Percentiles rank a stretch among this genome's conserved stretches.
These are phyloP conservation scores for Flaveria ramosissima DNA, from an alignment of 129 eudicot genomes.

Conservation along the genomic window DNA sequence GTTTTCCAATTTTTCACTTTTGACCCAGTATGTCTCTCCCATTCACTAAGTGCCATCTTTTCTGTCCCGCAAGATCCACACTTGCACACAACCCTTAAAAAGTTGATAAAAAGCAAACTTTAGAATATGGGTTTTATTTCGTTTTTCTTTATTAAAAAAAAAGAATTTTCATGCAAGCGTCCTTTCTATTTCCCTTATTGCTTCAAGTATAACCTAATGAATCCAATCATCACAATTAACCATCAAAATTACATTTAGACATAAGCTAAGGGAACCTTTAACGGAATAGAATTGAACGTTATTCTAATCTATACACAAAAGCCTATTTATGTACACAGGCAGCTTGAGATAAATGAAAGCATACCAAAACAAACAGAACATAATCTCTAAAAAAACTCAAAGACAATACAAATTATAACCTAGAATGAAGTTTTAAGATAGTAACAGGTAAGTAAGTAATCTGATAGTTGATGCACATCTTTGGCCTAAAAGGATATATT, in stretches of 20 bases:
- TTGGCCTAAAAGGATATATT: not conserved
- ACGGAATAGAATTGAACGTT: not conserved
- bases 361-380: not conserved
- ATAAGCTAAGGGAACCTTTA: conserved; percentile 12
- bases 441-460: conserved; percentile 3
- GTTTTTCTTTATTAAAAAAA: not conserved
- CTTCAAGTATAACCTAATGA: not conserved
- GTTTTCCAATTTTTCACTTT: conserved; percentile 79
- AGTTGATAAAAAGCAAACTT: conserved; percentile 5
- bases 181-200: not conserved
- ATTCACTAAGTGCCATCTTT: conserved; percentile 80
- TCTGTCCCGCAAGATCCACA: conserved; percentile 78
- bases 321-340: not conserved
- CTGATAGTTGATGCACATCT: conserved; percentile 1
- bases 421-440: not conserved
- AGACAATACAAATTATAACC: not conserved
- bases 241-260: not conserved
- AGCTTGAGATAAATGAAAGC: not conserved
- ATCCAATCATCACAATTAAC: not conserved
- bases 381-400: not conserved
- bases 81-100: conserved; percentile 76
- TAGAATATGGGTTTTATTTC: not conserved
- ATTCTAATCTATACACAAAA: not conserved
- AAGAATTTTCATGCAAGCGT: not conserved
- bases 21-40: conserved; percentile 90